A percentile compares a stretch with the other conserved stretches of the same genome.
Conservation (phyloP, 139 green algal species). For the Haematococcus lacustris region DNA sequence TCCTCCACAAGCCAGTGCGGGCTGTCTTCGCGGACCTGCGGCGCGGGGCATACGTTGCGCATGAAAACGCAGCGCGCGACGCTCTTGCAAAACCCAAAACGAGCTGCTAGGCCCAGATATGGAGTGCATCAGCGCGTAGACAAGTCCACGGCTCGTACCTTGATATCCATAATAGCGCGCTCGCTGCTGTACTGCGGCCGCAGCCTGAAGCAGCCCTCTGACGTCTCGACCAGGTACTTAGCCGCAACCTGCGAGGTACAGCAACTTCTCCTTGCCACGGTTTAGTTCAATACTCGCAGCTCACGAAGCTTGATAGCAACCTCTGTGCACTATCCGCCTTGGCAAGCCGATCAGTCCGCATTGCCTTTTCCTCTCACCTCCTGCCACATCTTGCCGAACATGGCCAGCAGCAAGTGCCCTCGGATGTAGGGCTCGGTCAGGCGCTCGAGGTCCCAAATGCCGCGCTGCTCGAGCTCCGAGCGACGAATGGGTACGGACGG, state of each 20-base stretch:
- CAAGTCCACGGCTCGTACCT: slow-evolving; percentile 5
- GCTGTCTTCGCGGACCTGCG: slow-evolving; percentile 38
- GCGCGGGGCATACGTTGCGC: no score
- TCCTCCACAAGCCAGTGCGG: slow-evolving; percentile 62
- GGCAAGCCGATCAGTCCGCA: no score
- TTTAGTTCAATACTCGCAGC: no score
- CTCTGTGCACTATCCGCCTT: no score
- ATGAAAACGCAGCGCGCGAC: no score
- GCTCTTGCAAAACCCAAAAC: slow-evolving; percentile 4
- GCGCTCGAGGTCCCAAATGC: slow-evolving; percentile 83
- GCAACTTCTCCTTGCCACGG: no score
- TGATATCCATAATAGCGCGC: slow-evolving; percentile 11
- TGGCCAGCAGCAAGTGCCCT: slow-evolving; percentile 26
- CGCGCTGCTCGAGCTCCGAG: slow-evolving; percentile 74
- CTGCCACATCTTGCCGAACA: slow-evolving; percentile 47
- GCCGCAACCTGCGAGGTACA: slow-evolving; percentile 45
- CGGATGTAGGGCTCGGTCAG: slow-evolving; percentile 46
- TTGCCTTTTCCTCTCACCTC: slow-evolving; percentile 34
- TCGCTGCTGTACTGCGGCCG: slow-evolving; percentile 38
- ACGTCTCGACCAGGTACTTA: slow-evolving; percentile 48
- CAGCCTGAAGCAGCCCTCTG: slow-evolving; percentile 32
- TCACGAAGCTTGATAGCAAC: no score
- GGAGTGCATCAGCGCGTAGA: not conserved
- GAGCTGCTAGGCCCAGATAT: no score
- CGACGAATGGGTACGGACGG: slow-evolving; percentile 62